Conservation (phyloP, 163 green algal genomes). For the Scenedesmus sp. region DNA sequence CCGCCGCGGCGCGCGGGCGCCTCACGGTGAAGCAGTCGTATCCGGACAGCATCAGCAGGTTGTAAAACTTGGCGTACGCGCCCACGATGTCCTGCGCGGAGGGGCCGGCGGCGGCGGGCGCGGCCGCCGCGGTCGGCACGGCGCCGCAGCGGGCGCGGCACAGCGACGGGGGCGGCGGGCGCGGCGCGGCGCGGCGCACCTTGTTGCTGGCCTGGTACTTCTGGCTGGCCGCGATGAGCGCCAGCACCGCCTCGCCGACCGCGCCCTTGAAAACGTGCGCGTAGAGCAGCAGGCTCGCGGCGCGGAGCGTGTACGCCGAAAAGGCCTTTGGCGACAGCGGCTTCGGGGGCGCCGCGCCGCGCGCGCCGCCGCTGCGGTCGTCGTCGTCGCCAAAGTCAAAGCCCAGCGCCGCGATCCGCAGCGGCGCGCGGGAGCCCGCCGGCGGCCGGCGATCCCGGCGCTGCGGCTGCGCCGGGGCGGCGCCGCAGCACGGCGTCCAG, state of each 20-base stretch:
- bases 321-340: slow-evolving; percentile 33
- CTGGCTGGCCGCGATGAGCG: slow-evolving; percentile 43
- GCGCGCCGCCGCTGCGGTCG: neutral
- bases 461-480: too few species aligned
- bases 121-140: too few species aligned
- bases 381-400: slow-evolving; percentile 44
- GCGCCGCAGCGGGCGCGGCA: too few species aligned
- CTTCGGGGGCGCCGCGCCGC: neutral
- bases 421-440: too few species aligned
- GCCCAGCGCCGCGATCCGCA: slow-evolving; percentile 12
- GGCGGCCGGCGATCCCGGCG: too few species aligned
- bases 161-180: too few species aligned
- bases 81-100: slow-evolving; percentile 61
- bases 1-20: too few species aligned
- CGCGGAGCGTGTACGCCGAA: slow-evolving; percentile 18
- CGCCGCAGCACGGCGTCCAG: too few species aligned
- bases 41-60: slow-evolving; percentile 55
- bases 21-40: too few species aligned
- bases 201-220: slow-evolving; percentile 55
- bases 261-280: slow-evolving; percentile 51
- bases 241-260: slow-evolving; percentile 57
- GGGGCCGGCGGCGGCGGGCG: too few species aligned
- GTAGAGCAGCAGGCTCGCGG: slow-evolving; percentile 51
- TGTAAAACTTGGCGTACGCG: slow-evolving; percentile 66
- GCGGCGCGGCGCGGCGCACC: neutral